Evolutionary conservation across 345 rosid species (phyloP).

Genomic region (Balakata baccata): DNA sequence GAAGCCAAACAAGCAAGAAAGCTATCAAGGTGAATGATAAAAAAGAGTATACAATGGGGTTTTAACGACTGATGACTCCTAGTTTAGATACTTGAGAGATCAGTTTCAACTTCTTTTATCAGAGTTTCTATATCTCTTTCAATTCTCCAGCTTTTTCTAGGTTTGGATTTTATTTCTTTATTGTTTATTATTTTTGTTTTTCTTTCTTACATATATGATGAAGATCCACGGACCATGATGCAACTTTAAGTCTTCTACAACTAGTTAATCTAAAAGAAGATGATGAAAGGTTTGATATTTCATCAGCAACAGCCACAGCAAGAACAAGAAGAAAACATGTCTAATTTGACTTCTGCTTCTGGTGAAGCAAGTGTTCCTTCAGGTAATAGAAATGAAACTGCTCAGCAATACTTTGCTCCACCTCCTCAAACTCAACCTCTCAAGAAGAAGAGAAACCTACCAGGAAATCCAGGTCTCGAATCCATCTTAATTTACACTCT

Average conservation of each 20-base stretch:
- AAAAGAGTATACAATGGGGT: neutral
- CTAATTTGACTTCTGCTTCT: slow-evolving; percentile 85
- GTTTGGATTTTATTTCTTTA: slow-evolving; percentile 5
- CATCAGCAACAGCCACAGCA: slow-evolving; percentile 39
- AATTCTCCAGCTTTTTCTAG: slow-evolving; percentile 4
- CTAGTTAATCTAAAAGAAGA: slow-evolving; percentile 15
- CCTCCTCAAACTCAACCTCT: slow-evolving; percentile 43
- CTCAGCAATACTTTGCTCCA: slow-evolving; percentile 32
- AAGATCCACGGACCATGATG: too few species aligned
- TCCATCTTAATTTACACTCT: too few species aligned
- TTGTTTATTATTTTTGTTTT: neutral
- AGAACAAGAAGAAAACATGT: slow-evolving; percentile 67
- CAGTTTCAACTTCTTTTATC: slow-evolving; percentile 18
- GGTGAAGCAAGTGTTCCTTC: slow-evolving; percentile 76
- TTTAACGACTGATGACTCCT: neutral
- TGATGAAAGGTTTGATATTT: slow-evolving; percentile 52
- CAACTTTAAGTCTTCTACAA: slow-evolving; percentile 18
- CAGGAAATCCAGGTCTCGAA: slow-evolving; percentile 82
- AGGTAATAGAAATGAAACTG: slow-evolving; percentile 50
- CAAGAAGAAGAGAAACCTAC: slow-evolving; percentile 77
- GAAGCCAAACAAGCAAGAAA: slow-evolving; percentile 54
- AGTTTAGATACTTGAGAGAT: neutral
- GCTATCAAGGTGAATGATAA: slow-evolving; percentile 9
- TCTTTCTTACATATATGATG: too few species aligned
- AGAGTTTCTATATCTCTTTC: slow-evolving; percentile 10